A percentile compares a stretch with the other conserved stretches of the same genome.
Evolutionary conservation across 805 yeast species (phyloP).

Genomic region (Candida adriatica): DNA sequence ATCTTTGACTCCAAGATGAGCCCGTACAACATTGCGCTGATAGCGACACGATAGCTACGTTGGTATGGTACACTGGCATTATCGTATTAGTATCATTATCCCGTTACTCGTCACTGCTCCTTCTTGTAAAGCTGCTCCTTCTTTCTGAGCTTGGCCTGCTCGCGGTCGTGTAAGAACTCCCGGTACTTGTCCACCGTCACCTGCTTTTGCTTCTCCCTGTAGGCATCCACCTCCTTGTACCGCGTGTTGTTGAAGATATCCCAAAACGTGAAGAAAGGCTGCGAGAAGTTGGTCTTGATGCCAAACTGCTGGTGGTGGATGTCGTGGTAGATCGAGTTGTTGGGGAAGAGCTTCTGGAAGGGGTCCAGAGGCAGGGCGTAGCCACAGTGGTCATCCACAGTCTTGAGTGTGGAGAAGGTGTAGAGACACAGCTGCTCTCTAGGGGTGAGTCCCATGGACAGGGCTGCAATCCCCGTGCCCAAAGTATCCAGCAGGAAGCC

Average conservation of each 20-base stretch:
- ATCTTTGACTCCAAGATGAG: conserved; percentile 8
- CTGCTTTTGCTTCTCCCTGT: conserved; percentile 56
- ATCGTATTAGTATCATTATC: not conserved
- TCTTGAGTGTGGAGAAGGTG: conserved; percentile 88
- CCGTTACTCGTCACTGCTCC: not conserved
- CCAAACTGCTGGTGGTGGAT: conserved; percentile 98
- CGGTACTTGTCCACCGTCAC: conserved; percentile 63
- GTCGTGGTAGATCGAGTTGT: conserved; percentile 93
- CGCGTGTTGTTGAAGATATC: conserved; percentile 68
- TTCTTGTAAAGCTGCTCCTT: conserved; percentile 15
- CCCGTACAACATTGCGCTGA: conserved; percentile 4
- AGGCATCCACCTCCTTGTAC: conserved; percentile 59
- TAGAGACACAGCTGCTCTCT: conserved; percentile 71
- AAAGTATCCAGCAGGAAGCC: conserved; percentile 88
- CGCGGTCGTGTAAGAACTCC: conserved; percentile 42
- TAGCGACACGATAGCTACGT: not conserved
- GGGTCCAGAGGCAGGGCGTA: conserved; percentile 88
- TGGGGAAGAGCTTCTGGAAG: conserved; percentile 87
- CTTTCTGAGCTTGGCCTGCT: conserved; percentile 24
- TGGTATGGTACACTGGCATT: not conserved
- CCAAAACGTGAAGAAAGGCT: conserved; percentile 96
- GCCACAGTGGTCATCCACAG: conserved; percentile 99
- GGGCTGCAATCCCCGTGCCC: conserved; percentile 82
- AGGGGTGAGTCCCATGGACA: conserved; percentile 56
- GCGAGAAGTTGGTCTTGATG: conserved; percentile 85